Evolutionary conservation across 176 grass and related monocot species (phyloP).

Genomic region (Poa annua): DNA sequence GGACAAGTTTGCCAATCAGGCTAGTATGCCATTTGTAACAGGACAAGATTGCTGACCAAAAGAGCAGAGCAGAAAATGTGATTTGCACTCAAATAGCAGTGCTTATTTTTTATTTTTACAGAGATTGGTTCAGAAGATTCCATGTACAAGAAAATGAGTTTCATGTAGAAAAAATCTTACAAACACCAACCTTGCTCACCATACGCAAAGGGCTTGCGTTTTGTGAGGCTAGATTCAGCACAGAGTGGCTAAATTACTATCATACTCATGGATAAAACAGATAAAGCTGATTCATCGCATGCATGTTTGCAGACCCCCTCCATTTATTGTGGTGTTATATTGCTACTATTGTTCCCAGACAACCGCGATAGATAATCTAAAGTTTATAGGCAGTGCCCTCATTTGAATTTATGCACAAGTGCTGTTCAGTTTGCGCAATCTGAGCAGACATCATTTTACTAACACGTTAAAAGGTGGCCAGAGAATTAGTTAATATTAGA

Average conservation of each 20-base stretch:
- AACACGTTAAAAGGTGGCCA: conserved; percentile 9
- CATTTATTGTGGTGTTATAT: neutral
- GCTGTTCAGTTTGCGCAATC: neutral
- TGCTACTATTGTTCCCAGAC: conserved; percentile 5
- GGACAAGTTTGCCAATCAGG: neutral
- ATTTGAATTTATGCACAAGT: conserved; percentile 18
- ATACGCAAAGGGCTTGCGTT: neutral
- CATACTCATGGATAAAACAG: neutral
- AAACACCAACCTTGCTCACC: neutral
- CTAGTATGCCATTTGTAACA: conserved; percentile 19
- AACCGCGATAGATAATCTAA: conserved; percentile 1
- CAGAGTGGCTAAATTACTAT: neutral
- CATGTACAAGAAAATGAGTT: conserved; percentile 14
- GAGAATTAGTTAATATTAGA: neutral
- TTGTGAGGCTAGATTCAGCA: conserved; percentile 5
- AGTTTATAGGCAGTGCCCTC: neutral
- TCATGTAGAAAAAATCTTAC: neutral
- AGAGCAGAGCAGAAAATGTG: neutral
- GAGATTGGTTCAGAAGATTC: neutral
- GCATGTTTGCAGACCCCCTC: neutral
- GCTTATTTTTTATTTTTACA: neutral
- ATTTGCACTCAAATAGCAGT: neutral
- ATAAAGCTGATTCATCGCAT: conserved; percentile 14
- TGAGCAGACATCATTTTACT: conserved; percentile 9
- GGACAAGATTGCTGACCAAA: neutral